Conservation (phyloP, 75 land plant genomes). For the Pseudotsuga menziesii region DNA sequence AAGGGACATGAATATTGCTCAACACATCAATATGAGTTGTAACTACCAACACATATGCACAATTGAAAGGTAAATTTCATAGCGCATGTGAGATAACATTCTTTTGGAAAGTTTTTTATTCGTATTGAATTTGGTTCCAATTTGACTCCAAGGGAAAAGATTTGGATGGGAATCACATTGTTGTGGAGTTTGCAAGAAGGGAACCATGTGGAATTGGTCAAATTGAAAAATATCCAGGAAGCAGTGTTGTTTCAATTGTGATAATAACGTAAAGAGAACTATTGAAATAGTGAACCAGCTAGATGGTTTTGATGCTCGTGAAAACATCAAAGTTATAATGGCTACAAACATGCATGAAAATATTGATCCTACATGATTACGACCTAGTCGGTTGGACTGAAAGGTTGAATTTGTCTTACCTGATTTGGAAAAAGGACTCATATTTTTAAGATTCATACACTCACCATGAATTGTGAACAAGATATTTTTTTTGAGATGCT, state of each 20-base stretch:
- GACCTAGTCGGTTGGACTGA: constrained; percentile 90
- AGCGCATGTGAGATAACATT: too few species aligned
- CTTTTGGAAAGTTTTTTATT: too few species aligned
- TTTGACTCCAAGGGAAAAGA: too few species aligned
- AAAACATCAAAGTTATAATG: constrained; percentile 97
- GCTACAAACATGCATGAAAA: constrained; percentile 98
- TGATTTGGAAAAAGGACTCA: constrained; percentile 93
- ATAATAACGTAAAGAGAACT: constrained; percentile 96
- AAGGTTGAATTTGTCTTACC: constrained; percentile 73
- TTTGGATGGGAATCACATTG: too few species aligned
- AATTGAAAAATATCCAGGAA: too few species aligned
- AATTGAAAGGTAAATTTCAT: too few species aligned
- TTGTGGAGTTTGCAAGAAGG: too few species aligned
- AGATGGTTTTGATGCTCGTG: constrained; percentile 99
- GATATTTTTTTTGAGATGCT: constrained; percentile 94
- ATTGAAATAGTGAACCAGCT: constrained; percentile 99
- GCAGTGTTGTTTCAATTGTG: constrained; percentile 92
- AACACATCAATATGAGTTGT: too few species aligned
- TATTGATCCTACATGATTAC: constrained; percentile 85
- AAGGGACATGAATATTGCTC: too few species aligned
- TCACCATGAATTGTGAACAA: constrained; percentile 96
- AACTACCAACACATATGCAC: too few species aligned
- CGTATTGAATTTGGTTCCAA: too few species aligned
- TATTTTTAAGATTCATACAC: constrained; percentile 95
- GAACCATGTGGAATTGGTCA: too few species aligned